Evolutionary conservation across 2,329 filamentous ascomycete genomes (phyloP).

Genomic region (Penicillium sumatraense): DNA sequence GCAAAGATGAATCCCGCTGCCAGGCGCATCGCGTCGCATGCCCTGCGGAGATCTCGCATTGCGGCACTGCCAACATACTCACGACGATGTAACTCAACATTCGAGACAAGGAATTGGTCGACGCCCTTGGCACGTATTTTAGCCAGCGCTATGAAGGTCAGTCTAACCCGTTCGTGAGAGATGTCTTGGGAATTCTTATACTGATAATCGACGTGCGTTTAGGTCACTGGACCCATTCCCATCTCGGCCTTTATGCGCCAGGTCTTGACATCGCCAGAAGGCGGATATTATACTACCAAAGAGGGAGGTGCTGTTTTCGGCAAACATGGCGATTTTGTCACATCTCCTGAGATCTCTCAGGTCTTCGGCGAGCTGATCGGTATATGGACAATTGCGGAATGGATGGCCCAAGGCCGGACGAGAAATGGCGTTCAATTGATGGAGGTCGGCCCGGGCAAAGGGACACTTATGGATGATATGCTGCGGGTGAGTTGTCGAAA

Average conservation of each 20-base stretch:
- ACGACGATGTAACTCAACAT: slow-evolving; percentile 40
- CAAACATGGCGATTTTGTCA: slow-evolving; percentile 92
- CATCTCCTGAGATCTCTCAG: slow-evolving; percentile 95
- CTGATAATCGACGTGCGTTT: slow-evolving; percentile 30
- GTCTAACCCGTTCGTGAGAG: not conserved
- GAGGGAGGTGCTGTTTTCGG: slow-evolving; percentile 84
- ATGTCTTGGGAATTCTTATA: not conserved
- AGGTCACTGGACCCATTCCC: slow-evolving; percentile 87
- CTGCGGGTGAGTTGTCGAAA: slow-evolving; percentile 68
- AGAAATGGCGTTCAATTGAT: slow-evolving; percentile 81
- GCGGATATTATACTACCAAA: slow-evolving; percentile 86
- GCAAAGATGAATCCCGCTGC: slow-evolving; percentile 34
- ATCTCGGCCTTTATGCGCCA: slow-evolving; percentile 97
- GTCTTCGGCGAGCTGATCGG: slow-evolving; percentile 94
- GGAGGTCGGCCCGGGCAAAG: slow-evolving; percentile 90
- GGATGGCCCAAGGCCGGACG: slow-evolving; percentile 85
- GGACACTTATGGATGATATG: slow-evolving; percentile 97
- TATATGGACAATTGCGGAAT: slow-evolving; percentile 94
- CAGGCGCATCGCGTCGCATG: slow-evolving; percentile 33
- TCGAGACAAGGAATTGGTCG: slow-evolving; percentile 72
- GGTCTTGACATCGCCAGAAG: slow-evolving; percentile 87
- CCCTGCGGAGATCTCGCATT: slow-evolving; percentile 26
- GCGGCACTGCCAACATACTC: slow-evolving; percentile 17
- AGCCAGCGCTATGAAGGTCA: slow-evolving; percentile 80
- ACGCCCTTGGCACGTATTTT: slow-evolving; percentile 89